Percentiles rank a stretch among this genome's conserved stretches.
Conservation (phyloP, 495 filamentous ascomycete genomes). For the Cudoniella acicularis region DNA sequence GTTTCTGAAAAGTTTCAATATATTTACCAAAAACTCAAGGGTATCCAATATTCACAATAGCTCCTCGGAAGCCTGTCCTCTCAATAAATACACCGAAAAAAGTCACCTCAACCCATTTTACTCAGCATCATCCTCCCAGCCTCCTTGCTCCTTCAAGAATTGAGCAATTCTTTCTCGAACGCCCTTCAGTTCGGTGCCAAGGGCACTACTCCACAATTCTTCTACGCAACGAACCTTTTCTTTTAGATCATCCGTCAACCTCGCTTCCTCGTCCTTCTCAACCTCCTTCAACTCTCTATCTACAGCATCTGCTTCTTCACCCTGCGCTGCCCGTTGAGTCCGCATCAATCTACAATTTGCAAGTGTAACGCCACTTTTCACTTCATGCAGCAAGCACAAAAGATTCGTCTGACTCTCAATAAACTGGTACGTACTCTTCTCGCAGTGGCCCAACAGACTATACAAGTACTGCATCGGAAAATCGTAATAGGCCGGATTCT, state of each 20-base stretch:
- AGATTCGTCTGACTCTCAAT: constrained; percentile 93
- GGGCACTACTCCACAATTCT: constrained; percentile 67
- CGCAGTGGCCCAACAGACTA: constrained; percentile 75
- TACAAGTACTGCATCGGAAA: constrained; percentile 89
- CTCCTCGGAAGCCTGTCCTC: neutral
- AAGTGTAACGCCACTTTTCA: constrained; percentile 70
- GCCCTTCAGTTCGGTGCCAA: constrained; percentile 44
- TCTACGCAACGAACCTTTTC: constrained; percentile 88
- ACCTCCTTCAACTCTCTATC: constrained; percentile 56
- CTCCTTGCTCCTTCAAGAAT: constrained; percentile 64
- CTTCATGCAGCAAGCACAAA: constrained; percentile 90
- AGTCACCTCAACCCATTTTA: neutral
- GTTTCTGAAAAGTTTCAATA: too few relatives aligned
- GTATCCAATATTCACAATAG: constrained; percentile 6
- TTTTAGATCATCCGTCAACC: constrained; percentile 81
- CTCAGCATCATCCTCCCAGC: constrained; percentile 64
- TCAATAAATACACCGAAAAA: constrained; percentile 10
- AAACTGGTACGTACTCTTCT: constrained; percentile 90
- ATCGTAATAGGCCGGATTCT: constrained; percentile 75
- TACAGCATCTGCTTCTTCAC: constrained; percentile 47
- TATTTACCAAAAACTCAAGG: neutral
- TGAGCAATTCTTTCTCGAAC: constrained; percentile 57
- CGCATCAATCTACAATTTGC: constrained; percentile 56
- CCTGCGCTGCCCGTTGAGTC: constrained; percentile 53
- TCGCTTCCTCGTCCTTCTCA: constrained; percentile 57